These are phyloP conservation scores for Abelmoschus esculentus DNA, from an alignment of 345 rosid genomes.

Conservation along the genomic window DNA sequence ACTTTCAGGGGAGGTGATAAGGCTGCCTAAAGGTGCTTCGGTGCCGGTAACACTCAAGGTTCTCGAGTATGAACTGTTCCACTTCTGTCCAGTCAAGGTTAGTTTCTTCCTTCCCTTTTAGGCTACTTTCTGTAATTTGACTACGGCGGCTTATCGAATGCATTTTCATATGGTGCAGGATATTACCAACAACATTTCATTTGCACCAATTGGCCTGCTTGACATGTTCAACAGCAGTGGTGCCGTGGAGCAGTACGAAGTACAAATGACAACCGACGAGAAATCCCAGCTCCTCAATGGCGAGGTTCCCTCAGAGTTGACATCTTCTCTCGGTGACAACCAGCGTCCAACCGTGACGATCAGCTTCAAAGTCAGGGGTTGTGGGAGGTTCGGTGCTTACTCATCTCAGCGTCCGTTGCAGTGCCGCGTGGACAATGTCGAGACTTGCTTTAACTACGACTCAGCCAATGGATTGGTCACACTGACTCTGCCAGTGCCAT, in stretches of 20 bases:
- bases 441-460: conserved; percentile 47
- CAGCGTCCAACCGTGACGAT: conserved; percentile 44
- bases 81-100: conserved; percentile 74
- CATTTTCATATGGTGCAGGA: conserved; percentile 35
- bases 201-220: conserved; percentile 81
- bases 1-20: conserved; percentile 57
- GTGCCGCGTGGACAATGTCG: conserved; percentile 44
- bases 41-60: conserved; percentile 72
- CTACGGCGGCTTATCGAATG: conserved; percentile 5
- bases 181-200: conserved; percentile 44
- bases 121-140: background rate
- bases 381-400: conserved; percentile 68
- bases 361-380: conserved; percentile 57
- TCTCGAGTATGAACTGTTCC: conserved; percentile 87
- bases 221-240: conserved; percentile 91
- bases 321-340: conserved; percentile 33
- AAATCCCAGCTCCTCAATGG: conserved; percentile 45
- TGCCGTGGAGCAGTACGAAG: conserved; percentile 54
- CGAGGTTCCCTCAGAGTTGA: conserved; percentile 35
- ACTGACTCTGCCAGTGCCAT: conserved; percentile 44
- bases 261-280: conserved; percentile 27
- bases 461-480: conserved; percentile 52
- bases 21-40: conserved; percentile 68
- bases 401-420: conserved; percentile 61
- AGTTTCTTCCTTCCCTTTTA: conserved; percentile 1